Evolutionary conservation across 768 basidiomycete species (phyloP), one percentile per base, ranked within the genome.

Genomic region (Phlebiopsis flavidoalba): DNA sequence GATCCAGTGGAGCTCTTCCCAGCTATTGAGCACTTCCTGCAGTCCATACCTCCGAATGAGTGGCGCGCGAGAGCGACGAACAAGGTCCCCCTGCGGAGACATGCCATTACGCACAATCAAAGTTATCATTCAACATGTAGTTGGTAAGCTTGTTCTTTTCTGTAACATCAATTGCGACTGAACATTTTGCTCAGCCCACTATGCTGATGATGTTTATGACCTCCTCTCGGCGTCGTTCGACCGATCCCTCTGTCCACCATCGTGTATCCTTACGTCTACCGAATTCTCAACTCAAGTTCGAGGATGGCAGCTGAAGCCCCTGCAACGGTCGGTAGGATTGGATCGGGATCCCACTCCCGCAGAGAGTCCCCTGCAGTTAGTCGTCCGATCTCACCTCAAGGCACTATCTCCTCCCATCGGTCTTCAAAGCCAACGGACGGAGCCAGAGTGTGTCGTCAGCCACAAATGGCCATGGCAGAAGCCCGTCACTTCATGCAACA

Each of bases 31-130:
- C 87, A 92, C 63, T 98, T 99, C 75, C 73, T 98, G 53, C 89
- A 94, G 69, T 92, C 89, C 1, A 88, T 98, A 31, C 90, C 93
- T 50, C 97, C 97, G 1, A 95, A 94, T 63, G 95, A 97, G 73
- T 99, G 95, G 93, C 86, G 96, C 56, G 88, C 91, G 12, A 80
- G 97, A 63, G 92, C 93, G 10, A 88, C 88, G 0, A 94, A 92
- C 70, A 90, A 89, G 64, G 85, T 98, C 1, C 26, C 95, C 97
- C 3, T 90, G 95, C 69, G 95, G 95, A 24, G 97, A 99, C 69
- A 95, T 98, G 95, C 97, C 97, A 1, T 74, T 99, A 60, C 81
- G 97, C 63, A 98, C 97, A 2, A 92, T 98, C 73, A 99, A 99
- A 79, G 95, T 97, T 46, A 93, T 99, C 66, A 91, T 99, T 37